These are phyloP conservation scores for Lycium ferocissimum DNA, from an alignment of 257 asterid genomes.

Conservation along the genomic window DNA sequence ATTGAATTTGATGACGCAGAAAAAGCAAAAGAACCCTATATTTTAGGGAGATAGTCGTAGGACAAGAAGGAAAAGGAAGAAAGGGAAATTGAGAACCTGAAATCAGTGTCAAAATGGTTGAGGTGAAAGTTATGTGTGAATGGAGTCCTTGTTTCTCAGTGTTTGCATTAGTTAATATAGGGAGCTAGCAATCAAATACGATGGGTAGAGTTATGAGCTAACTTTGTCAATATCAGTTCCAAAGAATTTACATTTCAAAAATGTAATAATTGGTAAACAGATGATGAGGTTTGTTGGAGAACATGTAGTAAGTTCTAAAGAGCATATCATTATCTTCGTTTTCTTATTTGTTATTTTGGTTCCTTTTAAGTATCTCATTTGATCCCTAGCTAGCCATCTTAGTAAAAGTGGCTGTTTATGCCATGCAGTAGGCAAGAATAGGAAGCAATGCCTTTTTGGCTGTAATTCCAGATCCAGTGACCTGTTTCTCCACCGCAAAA, in stretches of 20 bases:
- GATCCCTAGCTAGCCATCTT: conserved; percentile 26
- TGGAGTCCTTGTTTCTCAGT: not conserved
- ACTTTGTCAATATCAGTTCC: not conserved
- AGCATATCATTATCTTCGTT: not conserved
- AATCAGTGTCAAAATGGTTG: conserved; percentile 13
- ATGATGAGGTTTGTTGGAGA: conserved; percentile 4
- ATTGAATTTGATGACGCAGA: not conserved
- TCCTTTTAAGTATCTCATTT: conserved; percentile 6
- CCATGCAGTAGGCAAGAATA: conserved; percentile 74
- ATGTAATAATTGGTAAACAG: not conserved
- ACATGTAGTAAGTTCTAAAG: not conserved
- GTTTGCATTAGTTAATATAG: not conserved
- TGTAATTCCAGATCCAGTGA: conserved; percentile 94
- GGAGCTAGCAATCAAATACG: not conserved
- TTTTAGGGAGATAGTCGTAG: conserved; percentile 3
- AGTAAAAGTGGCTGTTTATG: conserved; percentile 42
- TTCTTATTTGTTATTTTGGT: not conserved
- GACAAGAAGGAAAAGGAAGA: not conserved
- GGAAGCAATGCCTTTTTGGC: conserved; percentile 75
- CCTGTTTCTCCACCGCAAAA: conserved; percentile 91
- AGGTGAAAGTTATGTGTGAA: conserved; percentile 1
- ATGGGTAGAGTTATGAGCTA: not conserved
- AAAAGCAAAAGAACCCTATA: not conserved
- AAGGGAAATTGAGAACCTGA: not conserved
- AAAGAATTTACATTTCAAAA: not conserved